Conservation (phyloP, 2,329 filamentous ascomycete species). For the Botrytis fabae region DNA sequence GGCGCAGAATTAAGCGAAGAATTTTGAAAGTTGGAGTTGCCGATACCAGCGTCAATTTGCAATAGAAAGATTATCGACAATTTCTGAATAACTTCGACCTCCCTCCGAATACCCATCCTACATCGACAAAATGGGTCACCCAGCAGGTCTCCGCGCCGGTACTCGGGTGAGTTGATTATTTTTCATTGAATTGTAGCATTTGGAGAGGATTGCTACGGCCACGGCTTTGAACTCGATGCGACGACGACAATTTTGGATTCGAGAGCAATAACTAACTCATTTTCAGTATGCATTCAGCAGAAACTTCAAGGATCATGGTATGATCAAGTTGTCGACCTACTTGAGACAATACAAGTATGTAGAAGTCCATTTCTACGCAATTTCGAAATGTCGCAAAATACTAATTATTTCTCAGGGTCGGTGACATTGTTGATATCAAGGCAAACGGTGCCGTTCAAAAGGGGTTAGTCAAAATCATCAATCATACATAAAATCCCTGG, state of each 20-base stretch:
- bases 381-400: conserved; percentile 26
- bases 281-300: conserved; percentile 78
- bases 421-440: conserved; percentile 98
- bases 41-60: conserved; percentile 16
- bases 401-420: conserved; percentile 67
- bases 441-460: conserved; percentile 98
- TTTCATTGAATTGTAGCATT: not conserved
- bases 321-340: conserved; percentile 93
- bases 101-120: conserved; percentile 28
- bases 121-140: conserved; percentile 56
- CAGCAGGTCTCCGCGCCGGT: conserved; percentile 81
- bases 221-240: conserved; percentile 21
- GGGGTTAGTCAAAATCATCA: conserved; percentile 64
- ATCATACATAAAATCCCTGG: not conserved
- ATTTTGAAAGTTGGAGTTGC: conserved; percentile 15
- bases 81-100: conserved; percentile 27
- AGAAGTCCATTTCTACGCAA: conserved; percentile 10
- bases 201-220: conserved; percentile 9
- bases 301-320: conserved; percentile 86
- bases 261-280: conserved; percentile 27
- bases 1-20: conserved; percentile 18
- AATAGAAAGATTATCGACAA: conserved; percentile 23
- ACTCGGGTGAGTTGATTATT: conserved; percentile 66
- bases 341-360: conserved; percentile 85
- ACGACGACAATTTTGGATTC: not conserved